Evolutionary conservation across 106 monocot genomes (phyloP).

Genomic region (Acorus gramineus): DNA sequence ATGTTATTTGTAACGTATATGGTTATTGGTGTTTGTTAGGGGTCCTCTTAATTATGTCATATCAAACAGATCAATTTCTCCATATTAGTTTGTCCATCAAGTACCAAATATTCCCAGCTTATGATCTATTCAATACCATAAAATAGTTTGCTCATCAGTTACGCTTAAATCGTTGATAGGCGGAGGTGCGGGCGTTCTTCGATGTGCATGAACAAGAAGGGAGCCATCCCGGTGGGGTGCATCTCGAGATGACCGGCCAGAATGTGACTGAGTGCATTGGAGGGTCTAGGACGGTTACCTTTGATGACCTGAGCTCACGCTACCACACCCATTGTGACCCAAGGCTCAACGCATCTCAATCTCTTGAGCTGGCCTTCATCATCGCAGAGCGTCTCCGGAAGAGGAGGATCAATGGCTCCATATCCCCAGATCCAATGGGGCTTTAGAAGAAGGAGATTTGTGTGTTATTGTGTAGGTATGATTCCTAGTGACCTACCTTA

Average conservation of each 20-base stretch:
- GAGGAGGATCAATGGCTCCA: conserved; percentile 32
- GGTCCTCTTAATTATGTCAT: too few relatives aligned
- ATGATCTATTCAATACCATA: too few relatives aligned
- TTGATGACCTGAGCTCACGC: conserved; percentile 58
- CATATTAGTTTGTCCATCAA: too few relatives aligned
- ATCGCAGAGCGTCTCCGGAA: conserved; percentile 68
- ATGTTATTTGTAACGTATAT: too few relatives aligned
- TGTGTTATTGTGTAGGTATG: too few relatives aligned
- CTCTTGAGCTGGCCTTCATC: conserved; percentile 70
- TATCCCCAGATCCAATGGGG: too few relatives aligned
- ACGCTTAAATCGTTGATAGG: conserved; percentile 16
- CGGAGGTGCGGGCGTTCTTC: conserved; percentile 76
- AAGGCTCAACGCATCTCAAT: conserved; percentile 70
- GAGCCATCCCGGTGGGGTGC: conserved; percentile 71
- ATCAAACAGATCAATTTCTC: too few relatives aligned
- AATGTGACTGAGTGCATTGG: conserved; percentile 86
- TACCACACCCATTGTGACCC: conserved; percentile 90
- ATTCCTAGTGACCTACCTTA: too few relatives aligned
- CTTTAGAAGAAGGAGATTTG: too few relatives aligned
- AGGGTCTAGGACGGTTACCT: conserved; percentile 62
- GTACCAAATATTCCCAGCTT: too few relatives aligned
- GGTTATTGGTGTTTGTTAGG: too few relatives aligned
- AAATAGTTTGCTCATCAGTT: too few relatives aligned
- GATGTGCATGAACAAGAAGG: conserved; percentile 86
- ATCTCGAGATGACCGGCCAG: conserved; percentile 85